Evolutionary conservation across 441 rosid genomes (phyloP), one percentile per base, ranked within the genome.

Genomic region (Pelargonium citronellum): DNA sequence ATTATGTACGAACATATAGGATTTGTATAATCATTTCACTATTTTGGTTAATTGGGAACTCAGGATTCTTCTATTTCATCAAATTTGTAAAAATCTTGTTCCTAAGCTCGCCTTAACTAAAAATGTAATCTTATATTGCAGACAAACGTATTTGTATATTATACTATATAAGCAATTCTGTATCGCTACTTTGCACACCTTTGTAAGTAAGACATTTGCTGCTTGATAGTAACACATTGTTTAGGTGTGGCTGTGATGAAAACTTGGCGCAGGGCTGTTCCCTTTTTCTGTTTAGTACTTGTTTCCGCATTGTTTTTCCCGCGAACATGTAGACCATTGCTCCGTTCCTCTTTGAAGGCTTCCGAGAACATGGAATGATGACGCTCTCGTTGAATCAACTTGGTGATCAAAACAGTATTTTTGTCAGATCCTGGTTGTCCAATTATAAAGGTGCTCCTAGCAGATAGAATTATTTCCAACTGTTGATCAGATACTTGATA

Each of bases 341-440:
- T 6, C 64, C 46, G 9, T 15, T 41, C 70, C 62, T 74, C 68
- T 70, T 44, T 27, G 37, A 66, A 69, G 17, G 79, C 85, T 58
- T 74, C 57, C 5, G 63, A 30, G 13, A 78, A 81, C 34, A 69
- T 66, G 2, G 73, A 69, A 68, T 51, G 75, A 7, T 62, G 67
- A 22, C 80, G 78, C 78, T 86, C 86, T 34, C 71, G 79, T 37
- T 68, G 67, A 73, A 80, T 76, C 71, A 87, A 62, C 75, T 87
- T 87, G 78, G 75, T 79, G 0, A 81, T 79, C 65, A 85, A 43
- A 46, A 84, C 79, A 7, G 87, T 86, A 0, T 88, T 86, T 74
- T 86, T 87, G 37, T 89, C 88, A 1, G 89, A 86, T 43, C 92
- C 90, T 12, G 90, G 80, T 43, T 82, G 74, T 69, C 92, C 92